Conservation (phyloP, 2,329 filamentous ascomycete genomes). For the Orbilia blumenaviensis region DNA sequence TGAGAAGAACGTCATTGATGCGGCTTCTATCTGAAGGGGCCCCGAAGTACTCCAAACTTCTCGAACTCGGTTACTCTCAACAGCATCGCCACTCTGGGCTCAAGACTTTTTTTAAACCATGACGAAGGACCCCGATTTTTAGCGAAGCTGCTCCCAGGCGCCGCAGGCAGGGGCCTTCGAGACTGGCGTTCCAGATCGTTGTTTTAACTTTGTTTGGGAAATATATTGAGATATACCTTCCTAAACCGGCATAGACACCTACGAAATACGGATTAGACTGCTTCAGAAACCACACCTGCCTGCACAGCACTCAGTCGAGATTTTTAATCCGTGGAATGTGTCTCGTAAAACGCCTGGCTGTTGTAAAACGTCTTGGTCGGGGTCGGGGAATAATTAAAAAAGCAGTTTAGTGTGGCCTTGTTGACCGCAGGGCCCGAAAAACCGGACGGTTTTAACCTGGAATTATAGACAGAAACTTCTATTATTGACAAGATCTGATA, state of each 20-base stretch:
- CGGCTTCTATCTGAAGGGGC: not conserved
- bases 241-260: not conserved
- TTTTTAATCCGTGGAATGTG: too few relatives aligned
- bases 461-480: not conserved
- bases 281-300: not conserved
- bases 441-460: not conserved
- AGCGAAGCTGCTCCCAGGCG: not conserved
- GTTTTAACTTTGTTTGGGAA: constrained; percentile 1
- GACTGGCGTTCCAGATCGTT: not conserved
- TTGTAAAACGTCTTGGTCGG: not conserved
- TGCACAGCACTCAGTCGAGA: not conserved
- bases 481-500: not conserved
- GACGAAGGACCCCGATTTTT: not conserved
- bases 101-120: not conserved
- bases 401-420: not conserved
- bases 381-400: not conserved
- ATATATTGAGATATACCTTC: not conserved
- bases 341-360: not conserved
- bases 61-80: not conserved
- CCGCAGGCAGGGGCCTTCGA: not conserved
- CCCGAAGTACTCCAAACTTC: too few relatives aligned
- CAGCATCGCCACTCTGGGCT: not conserved
- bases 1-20: not conserved
- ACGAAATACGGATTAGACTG: not conserved
- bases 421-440: not conserved